Conservation (phyloP, 371 early-diverging fungal species). For the Phascolomyces articulosus region DNA sequence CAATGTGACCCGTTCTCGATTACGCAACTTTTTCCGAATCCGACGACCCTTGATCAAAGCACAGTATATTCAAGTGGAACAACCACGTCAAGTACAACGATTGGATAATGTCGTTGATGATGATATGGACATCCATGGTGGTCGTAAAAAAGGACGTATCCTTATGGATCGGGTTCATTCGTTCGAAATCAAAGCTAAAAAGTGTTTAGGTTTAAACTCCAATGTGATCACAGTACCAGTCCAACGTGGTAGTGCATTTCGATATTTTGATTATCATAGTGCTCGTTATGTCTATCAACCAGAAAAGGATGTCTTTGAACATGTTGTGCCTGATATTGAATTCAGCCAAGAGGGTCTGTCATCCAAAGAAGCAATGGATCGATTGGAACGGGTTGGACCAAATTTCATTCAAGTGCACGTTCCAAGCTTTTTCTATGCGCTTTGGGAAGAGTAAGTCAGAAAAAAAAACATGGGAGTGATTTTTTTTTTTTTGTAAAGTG, state of each 20-base stretch:
- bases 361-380: slow-evolving; percentile 48
- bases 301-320: slow-evolving; percentile 50
- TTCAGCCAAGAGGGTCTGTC: slow-evolving; percentile 50
- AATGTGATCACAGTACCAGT: slow-evolving; percentile 44
- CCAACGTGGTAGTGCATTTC: slow-evolving; percentile 40
- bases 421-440: slow-evolving; percentile 48
- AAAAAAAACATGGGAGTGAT: too few species aligned
- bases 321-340: slow-evolving; percentile 60
- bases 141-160: slow-evolving; percentile 35
- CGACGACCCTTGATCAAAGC: slow-evolving; percentile 53
- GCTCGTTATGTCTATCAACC: slow-evolving; percentile 70
- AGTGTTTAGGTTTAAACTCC: slow-evolving; percentile 21
- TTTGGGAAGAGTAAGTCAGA: slow-evolving; percentile 58
- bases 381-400: slow-evolving; percentile 63
- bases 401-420: slow-evolving; percentile 69
- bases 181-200: neutral
- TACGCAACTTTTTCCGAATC: slow-evolving; percentile 70
- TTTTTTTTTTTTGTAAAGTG: too few species aligned
- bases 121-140: slow-evolving; percentile 24
- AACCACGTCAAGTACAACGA: slow-evolving; percentile 50
- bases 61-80: slow-evolving; percentile 67
- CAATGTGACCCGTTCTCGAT: slow-evolving; percentile 37
- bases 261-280: slow-evolving; percentile 76
- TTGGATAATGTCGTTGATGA: slow-evolving; percentile 48
- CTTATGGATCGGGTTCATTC: slow-evolving; percentile 31